Base-by-base conservation (phyloP, 768 basidiomycete species). In the Leccinum uliginosum region DNA sequence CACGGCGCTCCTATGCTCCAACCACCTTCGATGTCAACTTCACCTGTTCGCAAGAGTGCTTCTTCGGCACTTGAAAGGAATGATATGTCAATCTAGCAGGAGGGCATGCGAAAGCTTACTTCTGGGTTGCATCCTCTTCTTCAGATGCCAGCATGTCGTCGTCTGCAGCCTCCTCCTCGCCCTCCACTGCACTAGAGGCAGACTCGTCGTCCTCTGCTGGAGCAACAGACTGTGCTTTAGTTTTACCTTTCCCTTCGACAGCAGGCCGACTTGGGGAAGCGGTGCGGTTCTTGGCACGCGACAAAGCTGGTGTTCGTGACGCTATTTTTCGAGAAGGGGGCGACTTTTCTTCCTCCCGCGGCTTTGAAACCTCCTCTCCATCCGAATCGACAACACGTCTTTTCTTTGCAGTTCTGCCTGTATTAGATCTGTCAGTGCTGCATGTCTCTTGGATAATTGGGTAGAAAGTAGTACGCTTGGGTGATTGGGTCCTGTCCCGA, bases 1-100 rank as follows among this genome's bases (percentile, higher is more conserved):
- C 67, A 95, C 94, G 91, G 83, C 62, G 87, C 77, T 12, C 93
- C 93, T 24, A 76, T 75, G 75, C 91, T 87, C 95, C 95, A 92
- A 17, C 88, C 87, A 19, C 86, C 87, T 51, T 82, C 76, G 26
- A 91, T 75, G 67, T 91, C 90, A n/a, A 91, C 87, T 38, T 91
- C 85, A 19, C 77, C 69, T 47, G 75, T 80, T 61, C 79, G 79
- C 21, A 77, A 79, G 29, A 91, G 69, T 9, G 81, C 86, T 40
- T 81, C 82, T 66, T 90, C 81, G n/a, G 84, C 89, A 71, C 91
- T 87, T 55, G 46, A 7, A 17, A 53, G 35, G 12, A 29, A 32
- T 50, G 58, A 51, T 58, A 29, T 9, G 26, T 58, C 30, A 58
- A 49, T 44, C 23, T 40, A 8, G 21, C 11, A 32, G 38, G n/a